Conservation (phyloP, 768 basidiomycete species). For the Tulasnella sp. region DNA sequence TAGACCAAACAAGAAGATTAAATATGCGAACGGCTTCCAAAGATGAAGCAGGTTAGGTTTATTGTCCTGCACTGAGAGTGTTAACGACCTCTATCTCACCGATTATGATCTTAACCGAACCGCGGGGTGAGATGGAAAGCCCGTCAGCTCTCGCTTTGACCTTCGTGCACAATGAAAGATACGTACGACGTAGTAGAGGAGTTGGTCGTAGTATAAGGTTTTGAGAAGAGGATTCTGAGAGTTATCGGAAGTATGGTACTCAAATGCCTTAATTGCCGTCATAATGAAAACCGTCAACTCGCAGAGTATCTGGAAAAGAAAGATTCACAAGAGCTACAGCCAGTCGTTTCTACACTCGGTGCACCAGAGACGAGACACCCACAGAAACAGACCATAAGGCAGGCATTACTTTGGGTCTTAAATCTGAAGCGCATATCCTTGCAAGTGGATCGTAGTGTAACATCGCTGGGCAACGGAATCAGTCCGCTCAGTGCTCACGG, state of each 20-base stretch:
- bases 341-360: neutral
- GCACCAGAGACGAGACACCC: neutral
- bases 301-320: neutral
- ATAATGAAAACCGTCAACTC: neutral
- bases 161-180: neutral
- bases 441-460: neutral
- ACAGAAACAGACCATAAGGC: neutral
- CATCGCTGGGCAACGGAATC: neutral
- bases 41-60: too few species aligned
- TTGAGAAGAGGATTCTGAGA: neutral
- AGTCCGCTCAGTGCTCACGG: too few species aligned
- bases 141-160: neutral
- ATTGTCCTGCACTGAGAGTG: too few species aligned
- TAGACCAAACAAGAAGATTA: too few species aligned
- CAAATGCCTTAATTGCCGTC: neutral
- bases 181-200: conserved; percentile 9
- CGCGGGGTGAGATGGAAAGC: neutral
- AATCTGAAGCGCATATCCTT: neutral
- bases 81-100: too few species aligned
- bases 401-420: neutral
- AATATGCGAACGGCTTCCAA: too few species aligned
- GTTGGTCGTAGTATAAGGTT: neutral
- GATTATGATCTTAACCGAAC: neutral
- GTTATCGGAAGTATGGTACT: neutral
- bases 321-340: neutral